Base-by-base conservation (phyloP, 108 stramenopile genomes). In the Craspedostauros australis region DNA sequence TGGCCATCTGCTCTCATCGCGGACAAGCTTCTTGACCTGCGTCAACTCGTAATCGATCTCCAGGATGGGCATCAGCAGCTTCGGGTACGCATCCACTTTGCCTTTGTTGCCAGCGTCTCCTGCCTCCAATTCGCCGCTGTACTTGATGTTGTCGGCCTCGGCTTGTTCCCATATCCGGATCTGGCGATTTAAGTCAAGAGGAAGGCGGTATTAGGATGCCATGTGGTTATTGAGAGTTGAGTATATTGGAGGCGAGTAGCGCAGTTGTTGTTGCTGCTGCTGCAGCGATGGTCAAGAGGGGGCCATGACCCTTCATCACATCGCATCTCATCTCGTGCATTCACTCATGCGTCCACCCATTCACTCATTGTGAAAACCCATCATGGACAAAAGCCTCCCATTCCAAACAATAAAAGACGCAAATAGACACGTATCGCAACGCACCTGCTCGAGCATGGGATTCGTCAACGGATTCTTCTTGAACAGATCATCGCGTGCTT, bases 101-200 rank as follows among this genome's bases (percentile, higher is more conserved):
- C 59, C 62, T 41, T 59, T 58, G 51, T 72, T 72, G 6, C 70
- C 69, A 14, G 71, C 71, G 49, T 72, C 63, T 1, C 71, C 71
- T 47, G 28, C 48, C 52, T 58, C 84, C 36, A 83, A 41, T 55
- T 89, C 88, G 1, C 88, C 88, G 6, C 72, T 72, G 39, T 89
- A 89, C 33, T 80, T 62, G 33, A 85, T 59, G 28, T 84, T 76
- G 44, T 89, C 87, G n/a, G 73, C 83, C 40, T 82, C 76, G 26
- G 72, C 81, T 70, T 89, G 87, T 40, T 89, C 73, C 76, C 65
- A 73, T 32, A 89, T 83, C 0, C 83, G 60, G 19, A 85, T 34
- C 53, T 54, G 34, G 43, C 15, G 9, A 9, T 9, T 23, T 4
- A 1, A 16, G 8, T 14, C 42, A 7, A 43, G 12, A 7, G 14